Percentiles rank a stretch among this genome's conserved stretches.
phyloP scores from a whole-genome alignment of 139 green algal genomes.

The Micractinium conductrix region DNA sequence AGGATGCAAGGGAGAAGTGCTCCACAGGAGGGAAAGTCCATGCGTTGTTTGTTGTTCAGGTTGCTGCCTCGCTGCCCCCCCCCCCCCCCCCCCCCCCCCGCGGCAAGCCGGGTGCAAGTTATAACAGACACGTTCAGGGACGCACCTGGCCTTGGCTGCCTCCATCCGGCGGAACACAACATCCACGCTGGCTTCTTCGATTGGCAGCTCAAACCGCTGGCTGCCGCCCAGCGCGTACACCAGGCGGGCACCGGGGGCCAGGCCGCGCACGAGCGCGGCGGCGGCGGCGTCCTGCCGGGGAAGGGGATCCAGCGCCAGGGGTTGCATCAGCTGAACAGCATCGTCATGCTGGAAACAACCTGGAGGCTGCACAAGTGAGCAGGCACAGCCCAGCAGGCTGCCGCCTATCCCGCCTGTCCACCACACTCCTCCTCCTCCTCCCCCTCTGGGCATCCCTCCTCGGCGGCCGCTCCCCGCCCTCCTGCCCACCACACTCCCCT shows the following conservation, averaged over 20 bases:
- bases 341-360: background rate
- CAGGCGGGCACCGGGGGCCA: conserved; percentile 56
- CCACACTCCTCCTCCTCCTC: too few species aligned
- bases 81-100: background rate
- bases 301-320: too few species aligned
- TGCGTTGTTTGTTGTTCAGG: too few species aligned
- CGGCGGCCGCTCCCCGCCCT: too few species aligned
- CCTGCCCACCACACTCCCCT: background rate
- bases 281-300: conserved; percentile 55
- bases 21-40: too few species aligned
- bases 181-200: conserved; percentile 55
- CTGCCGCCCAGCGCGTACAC: conserved; percentile 77
- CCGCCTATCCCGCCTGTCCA: too few species aligned
- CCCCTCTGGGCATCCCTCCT: too few species aligned
- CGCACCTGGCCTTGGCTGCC: conserved; percentile 41
- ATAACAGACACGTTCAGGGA: too few species aligned
- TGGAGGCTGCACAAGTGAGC: background rate
- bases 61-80: background rate
- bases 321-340: too few species aligned
- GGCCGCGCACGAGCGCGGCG: conserved; percentile 46
- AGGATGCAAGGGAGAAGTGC: too few species aligned
- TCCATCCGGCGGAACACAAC: conserved; percentile 75
- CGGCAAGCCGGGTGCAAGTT: too few species aligned
- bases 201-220: conserved; percentile 63
- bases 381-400: too few species aligned